Percentiles rank a stretch among this genome's conserved stretches.
Conservation (phyloP, 225 moss, liverwort and hornwort species). For the Ulota crispa region DNA sequence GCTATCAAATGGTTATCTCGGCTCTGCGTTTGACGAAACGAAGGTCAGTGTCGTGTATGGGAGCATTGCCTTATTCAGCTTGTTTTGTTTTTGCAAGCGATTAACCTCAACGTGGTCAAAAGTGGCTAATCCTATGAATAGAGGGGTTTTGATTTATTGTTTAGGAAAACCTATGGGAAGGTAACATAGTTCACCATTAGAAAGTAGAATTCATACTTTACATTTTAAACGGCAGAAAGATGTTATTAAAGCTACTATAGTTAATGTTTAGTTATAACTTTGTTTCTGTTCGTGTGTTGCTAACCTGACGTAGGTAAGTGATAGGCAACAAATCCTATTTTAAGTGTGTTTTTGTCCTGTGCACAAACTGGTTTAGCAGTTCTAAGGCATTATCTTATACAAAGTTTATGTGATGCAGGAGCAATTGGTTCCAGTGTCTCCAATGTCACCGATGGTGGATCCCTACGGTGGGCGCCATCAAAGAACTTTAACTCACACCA, state of each 20-base stretch:
- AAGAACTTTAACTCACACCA: constrained; percentile 22
- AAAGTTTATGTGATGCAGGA: constrained; percentile 17
- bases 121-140: background rate
- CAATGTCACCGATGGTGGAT: constrained; percentile 37
- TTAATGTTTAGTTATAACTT: background rate
- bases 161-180: background rate
- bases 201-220: background rate
- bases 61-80: background rate
- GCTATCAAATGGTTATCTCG: constrained; percentile 57
- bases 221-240: background rate
- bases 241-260: background rate
- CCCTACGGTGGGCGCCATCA: constrained; percentile 17
- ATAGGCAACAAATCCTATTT: background rate
- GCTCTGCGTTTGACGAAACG: constrained; percentile 46
- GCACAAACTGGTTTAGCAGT: background rate
- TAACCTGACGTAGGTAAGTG: background rate
- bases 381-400: background rate
- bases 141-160: background rate
- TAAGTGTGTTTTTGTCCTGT: background rate
- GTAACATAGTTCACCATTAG: background rate
- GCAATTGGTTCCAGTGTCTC: constrained; percentile 22
- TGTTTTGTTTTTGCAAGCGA: background rate
- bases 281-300: background rate
- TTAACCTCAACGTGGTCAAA: background rate
- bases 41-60: constrained; percentile 25